phyloP scores from a whole-genome alignment of 2,329 filamentous ascomycete genomes.

The Diaporthe aspalathi region DNA sequence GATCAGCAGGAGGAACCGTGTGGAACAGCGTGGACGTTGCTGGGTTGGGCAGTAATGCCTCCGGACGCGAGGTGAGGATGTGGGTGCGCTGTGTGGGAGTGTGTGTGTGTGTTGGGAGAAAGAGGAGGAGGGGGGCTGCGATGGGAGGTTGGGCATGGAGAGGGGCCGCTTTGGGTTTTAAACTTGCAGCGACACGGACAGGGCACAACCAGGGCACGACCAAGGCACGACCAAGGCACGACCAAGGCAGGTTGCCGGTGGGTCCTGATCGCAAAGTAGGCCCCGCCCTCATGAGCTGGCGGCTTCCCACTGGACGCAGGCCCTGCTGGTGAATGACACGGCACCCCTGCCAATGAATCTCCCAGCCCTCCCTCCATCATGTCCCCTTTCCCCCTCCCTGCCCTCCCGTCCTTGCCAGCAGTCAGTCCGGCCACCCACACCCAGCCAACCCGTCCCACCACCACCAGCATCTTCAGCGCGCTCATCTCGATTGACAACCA shows the following conservation, averaged over 20 bases:
- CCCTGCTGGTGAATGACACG: constrained; percentile 21
- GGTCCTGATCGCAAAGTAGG: neutral
- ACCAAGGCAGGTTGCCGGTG: constrained; percentile 25
- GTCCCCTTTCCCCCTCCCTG: constrained; percentile 14
- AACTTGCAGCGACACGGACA: constrained; percentile 37
- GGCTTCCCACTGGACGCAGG: constrained; percentile 28
- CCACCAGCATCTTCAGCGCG: constrained; percentile 7
- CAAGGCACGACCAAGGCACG: too few species aligned
- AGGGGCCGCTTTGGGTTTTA: constrained; percentile 40
- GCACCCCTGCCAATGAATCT: constrained; percentile 32
- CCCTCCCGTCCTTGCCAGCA: too few species aligned
- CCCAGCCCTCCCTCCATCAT: constrained; percentile 18
- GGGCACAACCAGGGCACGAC: constrained; percentile 7
- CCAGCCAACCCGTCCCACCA: too few species aligned
- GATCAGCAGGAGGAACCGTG: constrained; percentile 39
- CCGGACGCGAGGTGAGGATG: constrained; percentile 26
- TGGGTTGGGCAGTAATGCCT: constrained; percentile 39
- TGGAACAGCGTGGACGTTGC: constrained; percentile 29
- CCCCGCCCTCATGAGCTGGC: constrained; percentile 37
- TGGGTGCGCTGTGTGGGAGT: neutral
- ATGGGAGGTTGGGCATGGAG: constrained; percentile 38
- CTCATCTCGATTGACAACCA: constrained; percentile 15
- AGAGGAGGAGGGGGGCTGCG: constrained; percentile 28
- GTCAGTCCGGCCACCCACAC: constrained; percentile 18
- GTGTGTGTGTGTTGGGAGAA: constrained; percentile 22